These are phyloP conservation scores for Medicago ruthenica DNA, from an alignment of 306 rosid species.

Conservation along the genomic window DNA sequence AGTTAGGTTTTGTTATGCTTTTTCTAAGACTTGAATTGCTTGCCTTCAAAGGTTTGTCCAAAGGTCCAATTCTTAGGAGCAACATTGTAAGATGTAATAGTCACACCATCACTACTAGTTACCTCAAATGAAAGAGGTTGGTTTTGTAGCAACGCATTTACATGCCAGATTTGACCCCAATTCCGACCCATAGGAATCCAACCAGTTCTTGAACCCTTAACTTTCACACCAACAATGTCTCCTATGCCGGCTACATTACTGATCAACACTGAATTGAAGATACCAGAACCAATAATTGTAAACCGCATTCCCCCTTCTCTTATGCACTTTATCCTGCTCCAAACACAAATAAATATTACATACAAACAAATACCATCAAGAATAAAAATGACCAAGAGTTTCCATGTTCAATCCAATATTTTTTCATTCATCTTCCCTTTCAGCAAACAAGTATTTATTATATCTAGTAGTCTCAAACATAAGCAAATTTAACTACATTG, in stretches of 20 bases:
- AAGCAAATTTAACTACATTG: too few relatives aligned
- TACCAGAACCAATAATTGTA: slow-evolving; percentile 66
- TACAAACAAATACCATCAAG: background rate
- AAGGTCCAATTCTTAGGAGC: slow-evolving; percentile 86
- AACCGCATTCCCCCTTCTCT: slow-evolving; percentile 83
- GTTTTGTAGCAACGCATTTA: slow-evolving; percentile 73
- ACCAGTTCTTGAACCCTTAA: slow-evolving; percentile 89
- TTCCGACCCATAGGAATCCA: slow-evolving; percentile 98
- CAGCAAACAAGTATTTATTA: too few relatives aligned
- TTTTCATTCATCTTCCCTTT: too few relatives aligned
- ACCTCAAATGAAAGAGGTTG: slow-evolving; percentile 94
- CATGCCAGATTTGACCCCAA: slow-evolving; percentile 98
- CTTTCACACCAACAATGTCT: slow-evolving; percentile 71
- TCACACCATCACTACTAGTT: slow-evolving; percentile 66
- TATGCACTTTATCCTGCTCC: slow-evolving; percentile 69
- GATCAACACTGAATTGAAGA: slow-evolving; percentile 77
- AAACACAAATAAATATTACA: background rate
- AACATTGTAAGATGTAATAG: slow-evolving; percentile 75
- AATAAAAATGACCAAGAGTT: too few relatives aligned
- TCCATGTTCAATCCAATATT: too few relatives aligned
- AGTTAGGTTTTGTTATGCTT: slow-evolving; percentile 12
- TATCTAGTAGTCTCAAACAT: too few relatives aligned
- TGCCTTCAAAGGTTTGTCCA: slow-evolving; percentile 90
- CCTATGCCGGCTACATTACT: slow-evolving; percentile 84
- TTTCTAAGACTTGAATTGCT: slow-evolving; percentile 65